Base-by-base conservation (phyloP, 352 stramenopile species). In the Pythium angustatum region DNA sequence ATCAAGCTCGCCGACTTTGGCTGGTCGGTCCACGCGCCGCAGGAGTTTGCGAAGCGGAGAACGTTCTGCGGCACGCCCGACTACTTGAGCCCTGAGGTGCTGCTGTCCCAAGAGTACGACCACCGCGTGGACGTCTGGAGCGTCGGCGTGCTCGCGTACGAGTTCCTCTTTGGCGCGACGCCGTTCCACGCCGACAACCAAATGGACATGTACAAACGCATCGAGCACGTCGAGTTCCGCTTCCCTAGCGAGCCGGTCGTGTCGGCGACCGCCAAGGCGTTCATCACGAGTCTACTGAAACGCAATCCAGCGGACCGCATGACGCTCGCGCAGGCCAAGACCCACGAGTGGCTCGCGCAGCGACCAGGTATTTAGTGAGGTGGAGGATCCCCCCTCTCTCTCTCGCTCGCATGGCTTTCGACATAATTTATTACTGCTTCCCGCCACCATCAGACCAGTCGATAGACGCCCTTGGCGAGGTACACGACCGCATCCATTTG, bases 1-100 rank as follows among this genome's bases (percentile, higher is more conserved):
- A 78, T 96, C 45, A 96, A 96, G 62, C 73, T 96, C 40, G 88
- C 88, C 31, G 88, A 96, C 61, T 96, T 96, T 41, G 88, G 88
- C 9, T 93, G 87, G 83, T 92, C 88, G 2, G 84, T 94, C 7
- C 80, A 93, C 58, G 88, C 85, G 0, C 78, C 80, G 3, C 77
- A 79, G n/a, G 75, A 86, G 2, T 75, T 81, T 58, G 73, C 80
- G 31, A 65, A 72, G 47, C 79, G 87, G 5, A 76, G 75, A 8
- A 95, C 87, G 31, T 92, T 94, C 36, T 96, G 88, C 49, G 88
- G 88, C 2, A 96, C 88, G 26, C 87, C 83, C 5, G 83, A 95
- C 59, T 96, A 96, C 60, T 50, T 96, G 40, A 93, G 85, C 52
- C 88, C 88, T 0, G 88, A 96, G 74, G 89, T 96, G 38, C 57